Base-by-base conservation (phyloP, 768 basidiomycete species). In the Kwoniella botswanensis region DNA sequence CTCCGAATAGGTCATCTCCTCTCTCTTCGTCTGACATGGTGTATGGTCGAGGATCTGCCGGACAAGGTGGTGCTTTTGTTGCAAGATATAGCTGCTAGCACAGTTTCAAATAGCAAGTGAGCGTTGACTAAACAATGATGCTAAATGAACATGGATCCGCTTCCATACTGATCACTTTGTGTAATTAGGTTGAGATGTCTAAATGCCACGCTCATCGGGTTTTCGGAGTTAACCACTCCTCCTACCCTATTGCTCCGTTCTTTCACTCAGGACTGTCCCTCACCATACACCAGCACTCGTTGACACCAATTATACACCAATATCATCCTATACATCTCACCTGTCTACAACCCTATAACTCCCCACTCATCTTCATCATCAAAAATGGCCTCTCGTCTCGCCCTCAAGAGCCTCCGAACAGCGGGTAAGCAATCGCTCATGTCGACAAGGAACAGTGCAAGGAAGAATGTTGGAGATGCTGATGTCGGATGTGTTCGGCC, bases 351-450 rank as follows among this genome's bases (percentile, higher is more conserved):
- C 4, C 65, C 61, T 53, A 58, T 59, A 72, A 44, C 63, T 57
- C 35, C 57, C 26, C 54, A 66, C 70, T 68, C 67, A 18, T 70
- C 57, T 58, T 60, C 56, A 43, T 42, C 66, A 67, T 58, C 13
- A 21, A 79, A 57, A 66, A 80, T 81, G 80, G 76, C 80, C 21
- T 76, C 78, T 57, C 71, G 80, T 52, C 68, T 81, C 71, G 80
- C 77, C 42, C 69, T 79, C 62, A 77, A 73, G 75, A 75, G 73
- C 55, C 76, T 81, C 64, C 43, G 80, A 53, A 55, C 78, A 68
- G 66, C 76, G 44, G 78, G 79, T 81, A 70, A 29, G 78, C 21
- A 21, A 44, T 9, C 11, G 2, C 18, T 52, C 24, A 21, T 22
- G 22, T 22, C 29, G 43, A 2, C 18, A 10, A 35, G 4, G 43